Conservation (phyloP, 805 yeast genomes). For the Myxozyma sirexii region DNA sequence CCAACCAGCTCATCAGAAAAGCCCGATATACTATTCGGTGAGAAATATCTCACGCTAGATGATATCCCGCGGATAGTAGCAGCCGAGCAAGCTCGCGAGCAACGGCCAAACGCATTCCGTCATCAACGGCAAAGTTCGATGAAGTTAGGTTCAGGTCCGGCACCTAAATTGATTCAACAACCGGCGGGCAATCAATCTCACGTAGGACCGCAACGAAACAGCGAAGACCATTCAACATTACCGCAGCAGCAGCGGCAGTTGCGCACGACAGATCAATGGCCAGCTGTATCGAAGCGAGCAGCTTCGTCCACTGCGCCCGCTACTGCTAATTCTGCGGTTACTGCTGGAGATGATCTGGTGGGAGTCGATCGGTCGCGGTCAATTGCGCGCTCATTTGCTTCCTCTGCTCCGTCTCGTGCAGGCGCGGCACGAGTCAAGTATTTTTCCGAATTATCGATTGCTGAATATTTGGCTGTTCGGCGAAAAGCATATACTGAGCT, state of each 20-base stretch:
- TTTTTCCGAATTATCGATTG: slow-evolving; percentile 49
- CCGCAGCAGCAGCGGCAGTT: not conserved
- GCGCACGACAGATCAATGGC: not conserved
- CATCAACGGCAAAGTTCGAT: slow-evolving; percentile 45
- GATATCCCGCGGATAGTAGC: slow-evolving; percentile 97
- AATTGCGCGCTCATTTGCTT: slow-evolving; percentile 12
- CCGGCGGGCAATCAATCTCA: not conserved
- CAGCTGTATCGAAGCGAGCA: not conserved
- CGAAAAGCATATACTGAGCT: slow-evolving; percentile 58
- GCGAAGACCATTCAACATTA: not conserved
- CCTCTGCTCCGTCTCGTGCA: slow-evolving; percentile 11
- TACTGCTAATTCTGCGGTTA: too few relatives aligned
- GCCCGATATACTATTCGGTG: slow-evolving; percentile 41
- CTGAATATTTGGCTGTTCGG: slow-evolving; percentile 61
- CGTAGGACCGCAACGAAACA: not conserved
- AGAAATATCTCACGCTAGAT: slow-evolving; percentile 85
- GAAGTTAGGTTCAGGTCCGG: slow-evolving; percentile 15
- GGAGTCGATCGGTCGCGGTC: not conserved
- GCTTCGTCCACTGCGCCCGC: not conserved
- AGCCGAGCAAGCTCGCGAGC: slow-evolving; percentile 92
- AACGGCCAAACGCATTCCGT: slow-evolving; percentile 87
- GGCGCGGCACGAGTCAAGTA: slow-evolving; percentile 17
- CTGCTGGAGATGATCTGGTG: not conserved
- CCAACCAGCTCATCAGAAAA: slow-evolving; percentile 8
- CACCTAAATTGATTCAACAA: slow-evolving; percentile 23